These are phyloP conservation scores for Mycena leptocephala DNA, from an alignment of 768 basidiomycete species.

Conservation along the genomic window DNA sequence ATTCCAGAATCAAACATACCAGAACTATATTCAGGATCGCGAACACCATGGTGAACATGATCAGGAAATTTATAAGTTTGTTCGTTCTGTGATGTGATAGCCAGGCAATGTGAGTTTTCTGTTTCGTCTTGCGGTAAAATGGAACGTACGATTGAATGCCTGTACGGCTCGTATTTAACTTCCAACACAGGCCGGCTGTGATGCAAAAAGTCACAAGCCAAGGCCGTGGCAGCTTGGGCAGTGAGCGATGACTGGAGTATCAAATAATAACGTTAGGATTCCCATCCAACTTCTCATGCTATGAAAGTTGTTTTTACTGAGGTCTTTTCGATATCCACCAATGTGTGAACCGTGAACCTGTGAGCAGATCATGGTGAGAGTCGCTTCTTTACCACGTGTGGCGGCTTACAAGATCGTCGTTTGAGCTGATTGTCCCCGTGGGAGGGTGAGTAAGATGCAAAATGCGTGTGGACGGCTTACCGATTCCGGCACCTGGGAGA, in stretches of 20 bases:
- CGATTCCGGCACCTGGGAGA: constrained; percentile 1
- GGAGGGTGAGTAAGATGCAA: not conserved
- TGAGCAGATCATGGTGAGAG: not conserved
- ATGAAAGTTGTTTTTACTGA: not conserved
- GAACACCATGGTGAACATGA: constrained; percentile 5
- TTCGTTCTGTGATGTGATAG: constrained; percentile 4
- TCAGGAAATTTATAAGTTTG: constrained; percentile 14
- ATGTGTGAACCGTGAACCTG: not conserved
- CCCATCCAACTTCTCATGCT: not conserved
- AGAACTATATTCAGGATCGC: not conserved
- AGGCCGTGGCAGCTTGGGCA: not conserved
- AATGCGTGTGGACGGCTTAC: not conserved
- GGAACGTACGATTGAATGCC: constrained; percentile 13
- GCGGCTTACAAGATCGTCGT: not conserved
- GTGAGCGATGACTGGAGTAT: not conserved
- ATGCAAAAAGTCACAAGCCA: constrained; percentile 1
- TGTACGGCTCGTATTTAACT: not conserved
- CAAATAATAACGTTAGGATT: not conserved
- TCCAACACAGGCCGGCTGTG: constrained; percentile 8
- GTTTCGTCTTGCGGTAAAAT: not conserved
- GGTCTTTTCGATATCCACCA: not conserved
- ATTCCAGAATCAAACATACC: not conserved
- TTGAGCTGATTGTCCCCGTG: constrained; percentile 1
- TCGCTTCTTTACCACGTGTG: not conserved
- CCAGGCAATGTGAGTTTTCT: too few species aligned